Conservation (phyloP, 2,329 filamentous ascomycete genomes). For the Aspergillus piperis region DNA sequence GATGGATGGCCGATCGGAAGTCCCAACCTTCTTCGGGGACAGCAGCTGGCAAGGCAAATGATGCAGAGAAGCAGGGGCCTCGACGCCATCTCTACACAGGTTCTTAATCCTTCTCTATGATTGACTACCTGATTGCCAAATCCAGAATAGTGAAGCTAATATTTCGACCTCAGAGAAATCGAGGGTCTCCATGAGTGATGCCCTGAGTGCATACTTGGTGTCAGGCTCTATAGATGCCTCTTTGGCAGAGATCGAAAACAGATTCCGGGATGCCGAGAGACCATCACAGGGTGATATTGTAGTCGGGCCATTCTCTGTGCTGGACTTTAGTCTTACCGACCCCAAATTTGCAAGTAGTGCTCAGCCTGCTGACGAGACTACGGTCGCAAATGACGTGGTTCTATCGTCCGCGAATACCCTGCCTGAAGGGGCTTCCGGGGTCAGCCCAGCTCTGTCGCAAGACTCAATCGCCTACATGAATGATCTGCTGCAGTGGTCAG, state of each 20-base stretch:
- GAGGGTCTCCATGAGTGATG: constrained; percentile 34
- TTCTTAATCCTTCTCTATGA: constrained; percentile 8
- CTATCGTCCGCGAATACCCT: background rate
- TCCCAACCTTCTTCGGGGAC: background rate
- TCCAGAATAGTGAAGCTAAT: background rate
- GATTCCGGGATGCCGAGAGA: constrained; percentile 25
- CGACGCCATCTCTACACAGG: constrained; percentile 37
- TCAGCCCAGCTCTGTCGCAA: constrained; percentile 5
- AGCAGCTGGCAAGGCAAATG: constrained; percentile 11
- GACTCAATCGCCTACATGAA: constrained; percentile 23
- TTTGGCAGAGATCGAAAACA: constrained; percentile 34
- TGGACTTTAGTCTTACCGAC: constrained; percentile 26
- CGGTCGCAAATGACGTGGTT: background rate
- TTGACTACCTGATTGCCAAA: background rate
- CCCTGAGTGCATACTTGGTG: constrained; percentile 27
- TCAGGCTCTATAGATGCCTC: constrained; percentile 36
- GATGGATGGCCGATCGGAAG: constrained; percentile 28
- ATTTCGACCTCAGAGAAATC: constrained; percentile 25
- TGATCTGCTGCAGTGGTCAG: constrained; percentile 37
- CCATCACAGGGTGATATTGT: constrained; percentile 23
- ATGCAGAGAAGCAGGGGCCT: constrained; percentile 22
- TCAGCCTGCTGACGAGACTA: background rate
- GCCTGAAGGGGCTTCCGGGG: background rate
- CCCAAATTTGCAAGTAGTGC: background rate
- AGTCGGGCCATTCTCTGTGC: constrained; percentile 34